Conservation (phyloP, 108 stramenopile genomes). For the Pelagomonas calceolata region DNA sequence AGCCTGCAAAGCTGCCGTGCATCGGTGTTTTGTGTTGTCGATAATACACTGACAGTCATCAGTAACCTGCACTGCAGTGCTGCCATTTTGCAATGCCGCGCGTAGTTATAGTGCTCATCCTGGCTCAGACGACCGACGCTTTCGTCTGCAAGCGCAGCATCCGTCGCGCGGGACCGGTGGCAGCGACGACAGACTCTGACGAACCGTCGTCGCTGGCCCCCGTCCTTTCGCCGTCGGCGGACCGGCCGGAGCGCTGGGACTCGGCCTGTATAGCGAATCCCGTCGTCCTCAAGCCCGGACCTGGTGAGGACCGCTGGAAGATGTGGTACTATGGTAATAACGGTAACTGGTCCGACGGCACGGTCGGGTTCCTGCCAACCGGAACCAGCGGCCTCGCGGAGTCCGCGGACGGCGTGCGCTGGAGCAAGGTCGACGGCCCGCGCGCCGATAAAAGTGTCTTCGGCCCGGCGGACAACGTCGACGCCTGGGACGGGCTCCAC, state of each 20-base stretch:
- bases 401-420: constrained; percentile 13
- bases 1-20: no score
- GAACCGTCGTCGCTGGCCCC: no score
- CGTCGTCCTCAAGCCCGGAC: constrained; percentile 12
- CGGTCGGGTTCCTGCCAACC: constrained; percentile 15
- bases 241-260: neutral
- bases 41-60: no score
- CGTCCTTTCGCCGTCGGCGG: no score
- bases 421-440: constrained; percentile 14
- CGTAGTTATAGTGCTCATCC: no score
- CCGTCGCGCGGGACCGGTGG: no score
- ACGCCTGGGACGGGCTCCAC: constrained; percentile 17
- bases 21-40: no score
- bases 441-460: neutral
- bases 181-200: no score
- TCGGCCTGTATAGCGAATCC: constrained; percentile 23
- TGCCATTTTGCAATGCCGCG: no score
- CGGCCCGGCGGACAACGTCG: constrained; percentile 7
- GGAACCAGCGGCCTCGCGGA: constrained; percentile 16
- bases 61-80: no score
- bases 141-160: no score
- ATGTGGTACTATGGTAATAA: constrained; percentile 18
- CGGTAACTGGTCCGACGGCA: constrained; percentile 13
- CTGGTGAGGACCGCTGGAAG: constrained; percentile 6
- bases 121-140: no score